Base-by-base conservation (phyloP, 257 asterid species). In the Cinchona pubescens region DNA sequence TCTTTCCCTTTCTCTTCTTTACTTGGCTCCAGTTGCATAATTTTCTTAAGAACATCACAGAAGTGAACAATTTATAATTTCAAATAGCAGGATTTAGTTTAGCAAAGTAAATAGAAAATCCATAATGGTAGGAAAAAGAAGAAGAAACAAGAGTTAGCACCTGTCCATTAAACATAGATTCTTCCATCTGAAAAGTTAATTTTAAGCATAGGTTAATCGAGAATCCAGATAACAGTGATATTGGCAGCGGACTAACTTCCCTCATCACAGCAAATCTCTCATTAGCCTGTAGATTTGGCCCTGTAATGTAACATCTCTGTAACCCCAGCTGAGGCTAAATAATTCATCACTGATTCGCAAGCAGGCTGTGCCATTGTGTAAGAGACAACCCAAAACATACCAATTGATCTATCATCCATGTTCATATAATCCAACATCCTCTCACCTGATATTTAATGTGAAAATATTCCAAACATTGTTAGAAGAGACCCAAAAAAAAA, bases 311-410 rank as follows among this genome's bases (percentile, higher is more conserved):
- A 72, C 76, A 85, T 74, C 85, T 94, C 99, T 69, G 97, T 82
- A 73, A 82, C 87, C 77, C 98, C 99, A 80, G 90, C 98, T 40
- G 97, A 94, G 80, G 88, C 80, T 82, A 94, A 87, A 96, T 97
- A 94, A 82, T 81, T 85, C 88, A 88, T 91, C 88, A 94, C 96
- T 63, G 97, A 89, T 73, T 92, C 98, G 80, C 96, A 92, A 76
- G 99, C 96, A 74, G 99, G 98, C 67, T 87, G 95, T 3, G 99
- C 98, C 99, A 94, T 94, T 53, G 99, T 94, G 90, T 94, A 88
- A 49, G 99, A 94, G 67, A 94, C 97, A 74, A 94, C 99, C 99
- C 99, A 94, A 85, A 94, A 94, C 99, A 94, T 94, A 82, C 99
- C 99, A 79, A 86, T 84, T 72, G 99, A 89, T 83, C 96, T 88